phyloP scores from a whole-genome alignment of 2,329 filamentous ascomycete species.

The Aspergillus transmontanensis region DNA sequence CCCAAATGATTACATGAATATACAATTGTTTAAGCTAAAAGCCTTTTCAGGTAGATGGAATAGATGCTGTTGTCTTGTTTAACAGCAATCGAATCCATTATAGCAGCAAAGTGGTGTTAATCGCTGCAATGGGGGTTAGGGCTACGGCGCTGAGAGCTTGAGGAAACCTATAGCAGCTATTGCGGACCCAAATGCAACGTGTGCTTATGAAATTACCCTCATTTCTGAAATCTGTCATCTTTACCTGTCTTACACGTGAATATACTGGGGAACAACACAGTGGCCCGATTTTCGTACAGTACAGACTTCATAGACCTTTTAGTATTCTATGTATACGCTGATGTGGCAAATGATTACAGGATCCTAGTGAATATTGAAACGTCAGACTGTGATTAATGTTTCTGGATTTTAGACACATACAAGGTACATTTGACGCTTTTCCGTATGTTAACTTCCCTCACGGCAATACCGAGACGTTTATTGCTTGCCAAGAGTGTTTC shows the following conservation, averaged over 20 bases:
- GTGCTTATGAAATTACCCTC: no score
- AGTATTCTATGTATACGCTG: not conserved
- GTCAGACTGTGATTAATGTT: not conserved
- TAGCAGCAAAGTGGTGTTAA: no score
- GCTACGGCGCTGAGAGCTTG: no score
- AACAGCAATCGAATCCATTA: no score
- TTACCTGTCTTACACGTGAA: not conserved
- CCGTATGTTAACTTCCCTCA: not conserved
- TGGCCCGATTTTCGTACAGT: not conserved
- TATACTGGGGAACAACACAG: not conserved
- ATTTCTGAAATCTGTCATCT: no score
- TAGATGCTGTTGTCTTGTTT: no score
- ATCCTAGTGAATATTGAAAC: not conserved
- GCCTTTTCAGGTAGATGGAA: no score
- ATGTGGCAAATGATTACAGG: not conserved
- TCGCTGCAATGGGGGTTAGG: no score
- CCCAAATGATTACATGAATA: no score
- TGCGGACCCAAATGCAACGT: no score
- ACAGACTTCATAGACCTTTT: not conserved
- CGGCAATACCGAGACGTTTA: slow-evolving; percentile 2
- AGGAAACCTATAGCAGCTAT: no score
- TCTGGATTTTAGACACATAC: not conserved
- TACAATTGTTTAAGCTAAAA: no score
- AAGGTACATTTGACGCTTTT: not conserved
- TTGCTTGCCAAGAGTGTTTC: slow-evolving; percentile 25